Evolutionary conservation across 1,284 basidiomycete species (phyloP).

Genomic region (Sphagnurus paluster): DNA sequence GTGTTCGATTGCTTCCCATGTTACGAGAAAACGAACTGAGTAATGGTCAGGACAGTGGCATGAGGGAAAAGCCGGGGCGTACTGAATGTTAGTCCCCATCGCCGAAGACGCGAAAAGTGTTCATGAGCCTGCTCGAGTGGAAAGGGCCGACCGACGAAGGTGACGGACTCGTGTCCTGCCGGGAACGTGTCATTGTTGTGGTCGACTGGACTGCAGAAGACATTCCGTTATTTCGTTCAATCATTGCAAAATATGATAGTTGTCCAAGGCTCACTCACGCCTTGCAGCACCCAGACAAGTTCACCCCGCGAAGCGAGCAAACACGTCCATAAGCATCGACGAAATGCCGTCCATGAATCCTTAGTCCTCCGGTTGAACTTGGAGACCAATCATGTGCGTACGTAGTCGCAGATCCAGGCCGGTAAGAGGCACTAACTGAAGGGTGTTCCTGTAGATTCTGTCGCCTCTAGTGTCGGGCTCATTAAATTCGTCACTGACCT

Average conservation of each 20-base stretch:
- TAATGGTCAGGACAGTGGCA: background rate
- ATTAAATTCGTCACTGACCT: background rate
- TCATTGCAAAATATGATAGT: background rate
- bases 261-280: slow-evolving; percentile 51
- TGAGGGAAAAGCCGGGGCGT: slow-evolving; percentile 27
- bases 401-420: slow-evolving; percentile 43
- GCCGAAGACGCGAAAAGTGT: slow-evolving; percentile 75
- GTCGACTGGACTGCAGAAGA: slow-evolving; percentile 54
- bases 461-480: background rate
- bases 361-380: slow-evolving; percentile 59
- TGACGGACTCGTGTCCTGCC: slow-evolving; percentile 58
- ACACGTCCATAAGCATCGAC: slow-evolving; percentile 77
- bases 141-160: slow-evolving; percentile 84
- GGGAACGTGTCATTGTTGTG: slow-evolving; percentile 66
- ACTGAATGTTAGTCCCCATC: slow-evolving; percentile 90
- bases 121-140: slow-evolving; percentile 81
- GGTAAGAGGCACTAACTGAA: slow-evolving; percentile 41
- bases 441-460: slow-evolving; percentile 35
- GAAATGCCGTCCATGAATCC: slow-evolving; percentile 70
- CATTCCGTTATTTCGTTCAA: background rate
- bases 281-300: slow-evolving; percentile 81
- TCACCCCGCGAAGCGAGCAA: slow-evolving; percentile 78
- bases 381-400: slow-evolving; percentile 78
- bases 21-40: slow-evolving; percentile 80
- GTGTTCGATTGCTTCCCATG: slow-evolving; percentile 97